Evolutionary conservation across 768 basidiomycete species (phyloP).

Genomic region (Boletales sp.): DNA sequence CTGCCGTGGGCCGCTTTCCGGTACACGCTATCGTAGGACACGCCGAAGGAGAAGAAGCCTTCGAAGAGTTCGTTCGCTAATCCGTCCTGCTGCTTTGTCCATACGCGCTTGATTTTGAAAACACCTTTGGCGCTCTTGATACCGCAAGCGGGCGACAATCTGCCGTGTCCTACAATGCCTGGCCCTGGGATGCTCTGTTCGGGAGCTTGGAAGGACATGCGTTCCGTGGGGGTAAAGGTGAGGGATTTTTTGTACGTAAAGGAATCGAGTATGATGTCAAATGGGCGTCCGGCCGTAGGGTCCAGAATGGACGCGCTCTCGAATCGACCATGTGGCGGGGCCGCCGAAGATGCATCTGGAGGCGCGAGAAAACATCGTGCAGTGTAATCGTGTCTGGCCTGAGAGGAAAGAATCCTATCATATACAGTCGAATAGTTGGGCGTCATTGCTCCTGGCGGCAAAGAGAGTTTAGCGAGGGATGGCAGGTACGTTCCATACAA

Average conservation of each 20-base stretch:
- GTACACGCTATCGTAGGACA: slow-evolving; percentile 33
- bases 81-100: slow-evolving; percentile 23
- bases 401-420: slow-evolving; percentile 35
- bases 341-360: not conserved
- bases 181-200: slow-evolving; percentile 18
- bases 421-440: slow-evolving; percentile 32
- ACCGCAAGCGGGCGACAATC: slow-evolving; percentile 28
- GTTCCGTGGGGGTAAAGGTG: slow-evolving; percentile 27
- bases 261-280: slow-evolving; percentile 26
- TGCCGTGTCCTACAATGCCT: slow-evolving; percentile 27
- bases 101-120: slow-evolving; percentile 35
- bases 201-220: slow-evolving; percentile 22
- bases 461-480: slow-evolving; percentile 32
- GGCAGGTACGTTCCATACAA: slow-evolving; percentile 38
- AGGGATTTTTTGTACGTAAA: slow-evolving; percentile 26
- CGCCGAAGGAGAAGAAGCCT: slow-evolving; percentile 35
- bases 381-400: slow-evolving; percentile 37
- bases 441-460: slow-evolving; percentile 23
- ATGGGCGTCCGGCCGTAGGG: slow-evolving; percentile 35
- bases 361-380: slow-evolving; percentile 28
- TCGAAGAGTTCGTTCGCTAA: slow-evolving; percentile 36
- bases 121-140: slow-evolving; percentile 32
- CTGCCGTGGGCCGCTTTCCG: slow-evolving; percentile 34
- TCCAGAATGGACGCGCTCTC: slow-evolving; percentile 25
- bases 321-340: slow-evolving; percentile 23